Conservation (phyloP, 768 basidiomycete genomes). For the Tylopilus subfusipes region DNA sequence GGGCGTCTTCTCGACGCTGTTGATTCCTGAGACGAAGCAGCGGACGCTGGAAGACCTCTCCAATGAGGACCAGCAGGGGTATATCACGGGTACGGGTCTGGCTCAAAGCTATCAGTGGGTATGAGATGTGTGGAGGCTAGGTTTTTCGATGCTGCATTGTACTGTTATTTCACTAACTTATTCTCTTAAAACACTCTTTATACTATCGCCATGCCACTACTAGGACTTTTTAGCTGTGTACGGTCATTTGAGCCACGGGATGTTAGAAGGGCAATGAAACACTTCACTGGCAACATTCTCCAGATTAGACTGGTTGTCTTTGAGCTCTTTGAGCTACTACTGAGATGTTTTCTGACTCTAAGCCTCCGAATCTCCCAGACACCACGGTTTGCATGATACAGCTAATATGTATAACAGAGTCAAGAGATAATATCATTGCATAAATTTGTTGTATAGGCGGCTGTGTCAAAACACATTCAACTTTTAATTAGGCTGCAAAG, state of each 20-base stretch:
- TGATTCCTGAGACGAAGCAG: not conserved
- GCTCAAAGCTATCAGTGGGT: not conserved
- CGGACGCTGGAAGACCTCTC: not conserved
- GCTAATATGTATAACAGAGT: too few species aligned
- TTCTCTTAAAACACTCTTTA: not conserved
- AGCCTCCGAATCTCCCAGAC: too few species aligned
- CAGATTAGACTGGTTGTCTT: too few species aligned
- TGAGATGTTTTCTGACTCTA: too few species aligned
- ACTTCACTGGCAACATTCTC: too few species aligned
- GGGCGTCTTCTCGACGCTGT: not conserved
- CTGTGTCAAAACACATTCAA: too few species aligned
- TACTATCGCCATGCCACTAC: not conserved
- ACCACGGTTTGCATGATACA: too few species aligned
- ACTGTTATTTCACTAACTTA: not conserved
- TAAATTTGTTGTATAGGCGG: too few species aligned
- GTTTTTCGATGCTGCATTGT: not conserved
- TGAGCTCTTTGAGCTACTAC: too few species aligned
- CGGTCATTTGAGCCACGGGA: not conserved
- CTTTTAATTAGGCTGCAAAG: too few species aligned
- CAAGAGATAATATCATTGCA: too few species aligned
- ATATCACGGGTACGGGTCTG: not conserved
- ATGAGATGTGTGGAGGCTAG: not conserved
- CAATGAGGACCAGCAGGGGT: not conserved
- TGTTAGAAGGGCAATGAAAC: not conserved
- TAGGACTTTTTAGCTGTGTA: not conserved